Evolutionary conservation across 495 filamentous ascomycete genomes (phyloP), one percentile per base, ranked within the genome.

Genomic region (Parathielavia hyrcaniae): DNA sequence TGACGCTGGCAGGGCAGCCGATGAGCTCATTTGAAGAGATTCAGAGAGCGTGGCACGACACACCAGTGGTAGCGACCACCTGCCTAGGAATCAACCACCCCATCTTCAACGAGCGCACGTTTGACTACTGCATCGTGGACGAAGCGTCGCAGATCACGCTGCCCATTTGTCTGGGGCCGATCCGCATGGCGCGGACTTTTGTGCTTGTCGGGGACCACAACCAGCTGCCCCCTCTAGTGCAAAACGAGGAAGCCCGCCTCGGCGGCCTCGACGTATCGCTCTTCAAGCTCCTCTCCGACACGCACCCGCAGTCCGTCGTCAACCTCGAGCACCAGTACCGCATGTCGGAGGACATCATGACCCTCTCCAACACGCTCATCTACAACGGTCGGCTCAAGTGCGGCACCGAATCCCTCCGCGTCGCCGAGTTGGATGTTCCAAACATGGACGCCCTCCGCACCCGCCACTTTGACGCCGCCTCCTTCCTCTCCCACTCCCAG

Each of bases 81-180:
- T 97, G 93, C 64, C 79, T 98, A 17, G 90, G 90, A 3, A 86
- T 97, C 65, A 90, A 85, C 69, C 92, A 97, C 68, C 80, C 82
- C 17, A 75, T 98, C 41, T 97, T 98, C 75, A 86, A 79, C 57
- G 86, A 91, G 60, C 87, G 93, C 10, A 84, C 85, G 9, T 98
- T 98, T 60, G 93, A 98, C 72, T 96, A 96, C 69, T 98, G 93
- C 63, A 96, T 98, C 60, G 90, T 98, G 2, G 93, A 98, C 64
- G 93, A 98, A 71, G 93, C 93, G 0, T 96, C 91, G 9, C 93
- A 98, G 67, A 96, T 97, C 71, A 98, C 93, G 4, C 77, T 98
- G 22, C 93, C 93, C 0, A 89, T 95, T 17, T 96, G 93, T 61
- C 71, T 97, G 3, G 93, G 93, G 0, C 93, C 93, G 0, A 93